A percentile compares a stretch with the other conserved stretches of the same genome.
Conservation (phyloP, 2,329 filamentous ascomycete genomes). For the Fusarium piperis region DNA sequence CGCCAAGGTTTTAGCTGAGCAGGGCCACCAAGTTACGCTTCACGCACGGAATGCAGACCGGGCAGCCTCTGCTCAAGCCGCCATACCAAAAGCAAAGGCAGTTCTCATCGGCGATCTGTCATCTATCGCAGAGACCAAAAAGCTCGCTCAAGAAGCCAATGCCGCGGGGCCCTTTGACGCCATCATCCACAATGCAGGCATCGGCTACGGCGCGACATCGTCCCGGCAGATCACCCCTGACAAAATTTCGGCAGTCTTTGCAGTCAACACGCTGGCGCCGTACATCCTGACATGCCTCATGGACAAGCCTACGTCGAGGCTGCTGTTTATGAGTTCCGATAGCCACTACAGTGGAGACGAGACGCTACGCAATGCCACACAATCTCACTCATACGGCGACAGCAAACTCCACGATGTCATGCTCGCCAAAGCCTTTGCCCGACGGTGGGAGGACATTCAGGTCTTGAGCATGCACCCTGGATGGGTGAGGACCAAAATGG, state of each 20-base stretch:
- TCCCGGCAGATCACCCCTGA: conserved; percentile 12
- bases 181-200: conserved; percentile 33
- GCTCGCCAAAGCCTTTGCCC: conserved; percentile 31
- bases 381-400: conserved; percentile 31
- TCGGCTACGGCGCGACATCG: conserved; percentile 28
- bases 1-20: conserved; percentile 28
- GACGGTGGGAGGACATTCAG: conserved; percentile 23
- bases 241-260: conserved; percentile 29
- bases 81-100: conserved; percentile 21
- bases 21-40: conserved; percentile 30
- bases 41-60: conserved; percentile 34
- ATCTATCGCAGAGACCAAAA: conserved; percentile 28
- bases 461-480: conserved; percentile 34
- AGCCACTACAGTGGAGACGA: conserved; percentile 31
- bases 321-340: conserved; percentile 33
- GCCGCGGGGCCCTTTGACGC: conserved; percentile 25
- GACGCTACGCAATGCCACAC: conserved; percentile 15
- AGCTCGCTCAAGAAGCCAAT: conserved; percentile 28
- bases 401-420: conserved; percentile 35
- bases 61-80: conserved; percentile 19
- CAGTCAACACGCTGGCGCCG: conserved; percentile 31
- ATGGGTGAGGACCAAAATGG: conserved; percentile 37
- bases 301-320: conserved; percentile 14
- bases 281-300: conserved; percentile 31
- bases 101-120: conserved; percentile 26